Percentiles rank a stretch among this genome's conserved stretches.
Evolutionary conservation across 2,329 filamentous ascomycete species (phyloP).

Genomic region (Hymenoscyphus fraxineus): DNA sequence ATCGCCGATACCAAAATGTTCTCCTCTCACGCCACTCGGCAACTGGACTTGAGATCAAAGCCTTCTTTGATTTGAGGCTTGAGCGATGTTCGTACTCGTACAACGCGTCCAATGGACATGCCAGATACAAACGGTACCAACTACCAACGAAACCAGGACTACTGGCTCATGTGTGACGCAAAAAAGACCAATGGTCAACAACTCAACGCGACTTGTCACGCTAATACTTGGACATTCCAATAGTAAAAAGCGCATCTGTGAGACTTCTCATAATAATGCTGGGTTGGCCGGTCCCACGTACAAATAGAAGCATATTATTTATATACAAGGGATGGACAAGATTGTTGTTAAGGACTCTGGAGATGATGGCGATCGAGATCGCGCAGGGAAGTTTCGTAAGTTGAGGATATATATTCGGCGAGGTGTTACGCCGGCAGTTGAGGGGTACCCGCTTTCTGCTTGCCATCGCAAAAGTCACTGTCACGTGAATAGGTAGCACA

Average conservation of each 20-base stretch:
- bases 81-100: background rate
- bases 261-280: background rate
- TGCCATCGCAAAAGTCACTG: too few species aligned
- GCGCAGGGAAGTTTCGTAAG: background rate
- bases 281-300: background rate
- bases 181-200: background rate
- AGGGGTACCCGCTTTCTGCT: too few species aligned
- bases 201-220: background rate
- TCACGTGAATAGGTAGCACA: too few species aligned
- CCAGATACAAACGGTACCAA: background rate
- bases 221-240: background rate
- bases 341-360: background rate
- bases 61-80: background rate
- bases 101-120: background rate
- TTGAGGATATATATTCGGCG: too few species aligned
- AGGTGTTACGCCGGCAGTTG: too few species aligned
- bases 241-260: background rate
- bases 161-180: background rate
- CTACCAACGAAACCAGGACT: background rate
- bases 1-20: background rate
- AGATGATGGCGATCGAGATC: background rate
- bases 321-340: background rate
- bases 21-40: conserved; percentile 1
- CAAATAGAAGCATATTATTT: background rate
- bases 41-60: background rate